These are phyloP conservation scores for Penicillium parvum DNA, from an alignment of 495 filamentous ascomycete species.

Conservation along the genomic window DNA sequence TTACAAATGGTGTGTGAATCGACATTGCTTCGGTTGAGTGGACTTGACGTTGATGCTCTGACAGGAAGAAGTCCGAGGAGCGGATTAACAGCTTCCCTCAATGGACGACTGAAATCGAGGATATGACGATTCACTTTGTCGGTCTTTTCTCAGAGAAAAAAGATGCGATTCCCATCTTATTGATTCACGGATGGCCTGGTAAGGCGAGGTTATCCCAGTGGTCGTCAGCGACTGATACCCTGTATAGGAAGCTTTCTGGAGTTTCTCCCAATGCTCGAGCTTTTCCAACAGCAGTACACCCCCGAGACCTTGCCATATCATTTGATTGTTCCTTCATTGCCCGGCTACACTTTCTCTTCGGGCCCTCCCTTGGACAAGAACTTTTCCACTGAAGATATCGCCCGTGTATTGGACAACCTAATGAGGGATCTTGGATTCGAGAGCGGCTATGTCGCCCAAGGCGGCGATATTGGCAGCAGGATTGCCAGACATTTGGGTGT, in stretches of 20 bases:
- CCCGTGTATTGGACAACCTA: conserved; percentile 50
- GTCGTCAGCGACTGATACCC: neutral
- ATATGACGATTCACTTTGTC: conserved; percentile 55
- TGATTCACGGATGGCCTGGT: conserved; percentile 63
- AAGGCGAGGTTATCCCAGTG: conserved; percentile 2
- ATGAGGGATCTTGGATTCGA: conserved; percentile 58
- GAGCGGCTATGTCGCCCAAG: conserved; percentile 58
- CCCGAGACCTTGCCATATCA: conserved; percentile 58
- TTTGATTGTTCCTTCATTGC: conserved; percentile 60
- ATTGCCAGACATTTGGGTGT: conserved; percentile 43
- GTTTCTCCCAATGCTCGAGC: conserved; percentile 45
- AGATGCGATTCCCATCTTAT: conserved; percentile 57
- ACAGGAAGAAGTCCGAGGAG: conserved; percentile 48
- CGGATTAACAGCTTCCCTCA: conserved; percentile 63
- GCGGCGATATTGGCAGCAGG: conserved; percentile 61
- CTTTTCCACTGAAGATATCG: conserved; percentile 37
- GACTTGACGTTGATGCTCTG: neutral
- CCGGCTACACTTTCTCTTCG: conserved; percentile 59
- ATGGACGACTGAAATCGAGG: conserved; percentile 49
- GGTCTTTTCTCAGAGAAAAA: conserved; percentile 55
- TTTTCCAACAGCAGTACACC: conserved; percentile 48
- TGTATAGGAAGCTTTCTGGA: conserved; percentile 52
- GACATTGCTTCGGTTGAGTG: neutral
- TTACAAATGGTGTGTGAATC: conserved; percentile 39
- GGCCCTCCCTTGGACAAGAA: conserved; percentile 46